Percentiles rank a stretch among this genome's conserved stretches.
Conservation (phyloP, 1,139 yeast genomes). For the Magnusiomyces fungicola region DNA sequence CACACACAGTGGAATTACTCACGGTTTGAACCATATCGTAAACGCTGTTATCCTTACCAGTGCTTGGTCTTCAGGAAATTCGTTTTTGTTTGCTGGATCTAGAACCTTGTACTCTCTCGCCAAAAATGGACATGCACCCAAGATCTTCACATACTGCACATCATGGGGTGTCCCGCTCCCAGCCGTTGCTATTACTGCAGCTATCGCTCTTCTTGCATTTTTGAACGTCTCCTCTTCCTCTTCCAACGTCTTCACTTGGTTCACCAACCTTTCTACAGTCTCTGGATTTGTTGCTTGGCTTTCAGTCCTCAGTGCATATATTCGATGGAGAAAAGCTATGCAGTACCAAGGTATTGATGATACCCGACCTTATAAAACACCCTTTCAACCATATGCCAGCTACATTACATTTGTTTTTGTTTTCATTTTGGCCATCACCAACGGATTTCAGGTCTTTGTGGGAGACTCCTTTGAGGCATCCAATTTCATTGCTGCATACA, state of each 20-base stretch:
- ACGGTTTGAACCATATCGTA: constrained; percentile 56
- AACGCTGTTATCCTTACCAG: constrained; percentile 61
- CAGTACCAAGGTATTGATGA: constrained; percentile 21
- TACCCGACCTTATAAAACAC: constrained; percentile 38
- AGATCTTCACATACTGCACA: constrained; percentile 37
- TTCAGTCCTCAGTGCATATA: constrained; percentile 39
- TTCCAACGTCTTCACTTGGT: constrained; percentile 41
- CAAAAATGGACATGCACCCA: constrained; percentile 45
- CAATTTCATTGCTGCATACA: constrained; percentile 45
- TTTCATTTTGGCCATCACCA: constrained; percentile 46
- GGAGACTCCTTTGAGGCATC: constrained; percentile 45
- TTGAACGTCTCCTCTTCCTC: constrained; percentile 41
- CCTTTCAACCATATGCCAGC: constrained; percentile 43
- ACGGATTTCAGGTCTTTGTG: constrained; percentile 62
- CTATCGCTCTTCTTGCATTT: constrained; percentile 36
- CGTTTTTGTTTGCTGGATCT: constrained; percentile 37
- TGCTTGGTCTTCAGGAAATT: constrained; percentile 43
- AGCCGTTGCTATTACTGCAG: constrained; percentile 28
- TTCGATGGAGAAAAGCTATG: constrained; percentile 51
- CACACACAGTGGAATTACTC: constrained; percentile 43
- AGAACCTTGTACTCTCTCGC: constrained; percentile 39
- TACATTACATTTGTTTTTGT: constrained; percentile 42
- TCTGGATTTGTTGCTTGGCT: constrained; percentile 43
- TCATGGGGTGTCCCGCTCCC: constrained; percentile 40
- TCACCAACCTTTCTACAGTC: constrained; percentile 38